These are phyloP conservation scores for Pseudogymnoascus sp. DNA, from an alignment of 2,329 filamentous ascomycete species.

Conservation along the genomic window DNA sequence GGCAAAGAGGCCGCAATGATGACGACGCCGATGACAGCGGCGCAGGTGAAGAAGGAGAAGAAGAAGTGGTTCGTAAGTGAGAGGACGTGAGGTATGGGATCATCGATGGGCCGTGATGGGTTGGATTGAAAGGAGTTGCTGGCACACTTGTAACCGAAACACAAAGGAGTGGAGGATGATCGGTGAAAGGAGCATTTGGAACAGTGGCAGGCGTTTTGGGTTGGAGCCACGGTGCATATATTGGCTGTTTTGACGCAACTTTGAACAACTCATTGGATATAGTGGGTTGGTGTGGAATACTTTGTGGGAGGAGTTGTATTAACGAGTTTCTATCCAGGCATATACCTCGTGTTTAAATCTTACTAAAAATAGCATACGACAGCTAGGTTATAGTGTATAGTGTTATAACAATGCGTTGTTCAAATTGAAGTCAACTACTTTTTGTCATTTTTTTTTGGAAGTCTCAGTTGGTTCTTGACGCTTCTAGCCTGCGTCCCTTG, in stretches of 20 bases:
- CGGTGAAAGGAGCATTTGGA: background rate
- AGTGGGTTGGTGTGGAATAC: slow-evolving; percentile 1
- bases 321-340: background rate
- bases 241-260: background rate
- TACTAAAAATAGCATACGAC: background rate
- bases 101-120: background rate
- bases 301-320: slow-evolving; percentile 1
- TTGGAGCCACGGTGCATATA: background rate
- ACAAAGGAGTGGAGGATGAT: background rate
- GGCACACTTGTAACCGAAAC: slow-evolving; percentile 1
- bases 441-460: background rate
- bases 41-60: slow-evolving; percentile 5
- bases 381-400: background rate
- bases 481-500: background rate
- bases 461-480: background rate
- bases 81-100: background rate
- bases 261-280: background rate
- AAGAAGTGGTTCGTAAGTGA: slow-evolving; percentile 4
- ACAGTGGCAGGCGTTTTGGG: slow-evolving; percentile 1
- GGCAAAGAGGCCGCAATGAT: background rate
- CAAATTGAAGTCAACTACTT: background rate
- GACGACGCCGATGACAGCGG: background rate
- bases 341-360: background rate
- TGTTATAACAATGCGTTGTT: background rate
- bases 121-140: background rate